phyloP scores from a whole-genome alignment of 805 yeast species.

The Myxozyma geophila region DNA sequence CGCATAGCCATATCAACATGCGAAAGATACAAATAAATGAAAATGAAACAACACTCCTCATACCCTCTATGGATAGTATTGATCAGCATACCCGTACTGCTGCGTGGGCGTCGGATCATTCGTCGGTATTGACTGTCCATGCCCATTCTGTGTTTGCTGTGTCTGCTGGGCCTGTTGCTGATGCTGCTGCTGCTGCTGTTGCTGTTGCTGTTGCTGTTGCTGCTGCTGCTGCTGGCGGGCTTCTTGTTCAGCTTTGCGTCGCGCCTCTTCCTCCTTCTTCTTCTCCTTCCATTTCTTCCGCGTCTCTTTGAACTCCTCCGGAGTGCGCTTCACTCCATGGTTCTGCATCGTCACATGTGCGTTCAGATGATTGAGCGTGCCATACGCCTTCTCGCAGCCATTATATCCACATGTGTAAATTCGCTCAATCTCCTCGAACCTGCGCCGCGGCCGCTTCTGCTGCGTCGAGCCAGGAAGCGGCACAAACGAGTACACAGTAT shows the following conservation, averaged over 20 bases:
- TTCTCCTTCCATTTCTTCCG: slow-evolving; percentile 52
- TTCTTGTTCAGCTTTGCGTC: slow-evolving; percentile 29
- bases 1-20: no score
- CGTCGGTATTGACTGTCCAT: slow-evolving; percentile 1
- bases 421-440: slow-evolving; percentile 60
- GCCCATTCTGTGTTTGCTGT: neutral
- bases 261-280: slow-evolving; percentile 45
- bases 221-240: slow-evolving; percentile 21
- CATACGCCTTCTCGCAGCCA: slow-evolving; percentile 59
- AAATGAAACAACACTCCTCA: no score
- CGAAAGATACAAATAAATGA: no score
- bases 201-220: slow-evolving; percentile 19
- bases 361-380: slow-evolving; percentile 63
- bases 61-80: neutral
- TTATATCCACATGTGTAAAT: slow-evolving; percentile 55
- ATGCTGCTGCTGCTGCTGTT: slow-evolving; percentile 24
- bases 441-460: slow-evolving; percentile 57
- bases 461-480: slow-evolving; percentile 41
- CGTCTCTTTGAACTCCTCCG: slow-evolving; percentile 59
- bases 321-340: slow-evolving; percentile 60
- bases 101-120: neutral
- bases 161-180: neutral
- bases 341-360: slow-evolving; percentile 59
- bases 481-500: slow-evolving; percentile 39
- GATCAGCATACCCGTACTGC: slow-evolving; percentile 11